phyloP scores from a whole-genome alignment of 1,284 basidiomycete species.

The Heliocybe sulcata region DNA sequence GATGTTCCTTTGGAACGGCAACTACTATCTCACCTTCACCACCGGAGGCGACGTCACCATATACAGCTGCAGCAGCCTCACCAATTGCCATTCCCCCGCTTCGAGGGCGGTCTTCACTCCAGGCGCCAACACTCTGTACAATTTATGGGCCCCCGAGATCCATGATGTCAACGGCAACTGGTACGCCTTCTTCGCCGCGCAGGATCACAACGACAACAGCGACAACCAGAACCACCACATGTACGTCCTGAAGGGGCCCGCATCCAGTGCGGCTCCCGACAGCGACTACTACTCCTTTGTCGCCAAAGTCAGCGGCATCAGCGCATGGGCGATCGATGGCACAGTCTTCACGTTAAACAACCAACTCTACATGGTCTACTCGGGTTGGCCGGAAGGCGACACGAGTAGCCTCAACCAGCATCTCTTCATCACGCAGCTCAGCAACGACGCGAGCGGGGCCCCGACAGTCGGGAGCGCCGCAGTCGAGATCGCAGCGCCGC shows the following conservation, averaged over 20 bases:
- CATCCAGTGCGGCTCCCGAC: neutral
- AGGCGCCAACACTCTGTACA: neutral
- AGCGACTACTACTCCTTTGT: neutral
- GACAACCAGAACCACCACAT: constrained; percentile 1
- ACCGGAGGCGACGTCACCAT: neutral
- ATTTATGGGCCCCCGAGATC: neutral
- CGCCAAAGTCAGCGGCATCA: neutral
- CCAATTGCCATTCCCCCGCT: neutral
- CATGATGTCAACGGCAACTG: neutral
- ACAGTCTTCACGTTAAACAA: neutral
- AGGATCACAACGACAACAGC: neutral
- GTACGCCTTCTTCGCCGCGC: neutral
- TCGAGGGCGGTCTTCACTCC: neutral
- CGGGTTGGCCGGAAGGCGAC: neutral
- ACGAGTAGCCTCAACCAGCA: neutral
- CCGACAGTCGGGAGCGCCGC: neutral
- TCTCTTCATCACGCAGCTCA: neutral
- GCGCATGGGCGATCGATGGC: neutral
- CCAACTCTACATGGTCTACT: neutral
- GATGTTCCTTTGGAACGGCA: neutral
- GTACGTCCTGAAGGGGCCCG: neutral
- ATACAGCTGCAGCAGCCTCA: neutral
- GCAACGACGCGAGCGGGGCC: neutral
- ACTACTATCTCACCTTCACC: constrained; percentile 1
- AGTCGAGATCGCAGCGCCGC: neutral